Percentiles rank a stretch among this genome's conserved stretches.
phyloP scores from a whole-genome alignment of 2,329 filamentous ascomycete genomes.

The Ploettnerulaceae sp. region DNA sequence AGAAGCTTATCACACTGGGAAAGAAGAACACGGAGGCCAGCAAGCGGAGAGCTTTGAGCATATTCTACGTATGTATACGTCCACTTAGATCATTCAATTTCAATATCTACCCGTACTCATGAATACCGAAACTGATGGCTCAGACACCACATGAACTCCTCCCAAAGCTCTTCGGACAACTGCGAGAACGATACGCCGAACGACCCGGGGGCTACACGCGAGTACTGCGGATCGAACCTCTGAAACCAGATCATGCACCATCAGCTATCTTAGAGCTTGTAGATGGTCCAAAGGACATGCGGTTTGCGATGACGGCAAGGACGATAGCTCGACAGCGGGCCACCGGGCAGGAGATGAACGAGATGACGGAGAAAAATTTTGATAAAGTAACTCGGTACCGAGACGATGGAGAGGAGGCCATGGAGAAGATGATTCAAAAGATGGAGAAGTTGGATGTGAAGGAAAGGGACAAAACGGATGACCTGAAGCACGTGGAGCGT shows the following conservation, averaged over 20 bases:
- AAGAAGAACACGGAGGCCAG: constrained; percentile 89
- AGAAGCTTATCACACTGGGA: constrained; percentile 89
- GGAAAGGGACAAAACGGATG: constrained; percentile 30
- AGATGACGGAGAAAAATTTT: constrained; percentile 73
- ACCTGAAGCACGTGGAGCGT: constrained; percentile 17
- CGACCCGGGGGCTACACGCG: constrained; percentile 93
- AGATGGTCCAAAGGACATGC: constrained; percentile 88
- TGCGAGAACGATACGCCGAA: constrained; percentile 71
- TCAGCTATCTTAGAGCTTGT: constrained; percentile 93
- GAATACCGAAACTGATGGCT: constrained; percentile 11
- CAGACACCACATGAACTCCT: constrained; percentile 66
- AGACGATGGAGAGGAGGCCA: constrained; percentile 56
- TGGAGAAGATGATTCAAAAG: constrained; percentile 59
- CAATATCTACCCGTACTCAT: background rate
- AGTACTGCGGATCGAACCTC: constrained; percentile 84
- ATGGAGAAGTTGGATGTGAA: constrained; percentile 36
- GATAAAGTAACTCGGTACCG: constrained; percentile 78
- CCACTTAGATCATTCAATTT: background rate
- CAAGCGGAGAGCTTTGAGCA: constrained; percentile 66
- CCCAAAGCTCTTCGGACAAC: constrained; percentile 81
- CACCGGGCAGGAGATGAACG: constrained; percentile 54
- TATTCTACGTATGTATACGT: constrained; percentile 69
- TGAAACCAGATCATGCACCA: constrained; percentile 79
- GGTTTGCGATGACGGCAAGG: constrained; percentile 89
- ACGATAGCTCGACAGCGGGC: constrained; percentile 63